Base-by-base conservation (phyloP, 2,329 filamentous ascomycete genomes). In the Xylariales sp. region DNA sequence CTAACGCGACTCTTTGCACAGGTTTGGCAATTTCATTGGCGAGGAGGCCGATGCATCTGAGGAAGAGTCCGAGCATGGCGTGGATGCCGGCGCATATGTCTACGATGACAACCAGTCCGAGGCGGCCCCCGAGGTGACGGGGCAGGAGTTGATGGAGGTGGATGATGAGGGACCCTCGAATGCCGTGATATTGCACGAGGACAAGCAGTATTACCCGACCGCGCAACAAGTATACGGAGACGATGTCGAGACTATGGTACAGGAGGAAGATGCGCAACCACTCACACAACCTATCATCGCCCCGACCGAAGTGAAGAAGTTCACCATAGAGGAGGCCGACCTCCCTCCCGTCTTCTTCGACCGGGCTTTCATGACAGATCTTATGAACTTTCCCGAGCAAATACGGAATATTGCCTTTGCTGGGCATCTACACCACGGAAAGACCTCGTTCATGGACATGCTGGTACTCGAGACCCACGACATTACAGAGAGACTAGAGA, bases 171-270 rank as follows among this genome's bases (percentile, higher is more conserved):
- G 86, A 11, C 87, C 91, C 3, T 96, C 90, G 4, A 98, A 97
- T 63, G 91, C 93, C 38, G 89, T 98, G n/a, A 78, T 98, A 44
- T 78, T 98, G 33, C 93, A 98, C 68, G 93, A 98, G 73, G 93
- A 98, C 69, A 98, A 98, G 65, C 93, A 97, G 62, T 98, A 98
- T 66, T 98, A 98, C 61, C 93, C 93, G 21, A 95, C 90, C n/a
- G 93, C 93, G 43, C 84, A 91, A 59, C 93, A 98, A 64, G 83
- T 95, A 31, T 98, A 97, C 61, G 93, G 93, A 39, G 77, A 82
- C 54, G 90, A 93, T 66, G 93, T 98, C 55, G 93, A 98, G 68
- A 93, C 91, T 2, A 70, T 95, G 64, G 91, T 98, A 27, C 87
- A 97, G 59, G 93, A 98, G 64, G 93, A 97, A 68, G 93, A 98